Percentiles rank a stretch among this genome's conserved stretches.
Conservation (phyloP, 495 filamentous ascomycete genomes). For the Penicillium alfredii region DNA sequence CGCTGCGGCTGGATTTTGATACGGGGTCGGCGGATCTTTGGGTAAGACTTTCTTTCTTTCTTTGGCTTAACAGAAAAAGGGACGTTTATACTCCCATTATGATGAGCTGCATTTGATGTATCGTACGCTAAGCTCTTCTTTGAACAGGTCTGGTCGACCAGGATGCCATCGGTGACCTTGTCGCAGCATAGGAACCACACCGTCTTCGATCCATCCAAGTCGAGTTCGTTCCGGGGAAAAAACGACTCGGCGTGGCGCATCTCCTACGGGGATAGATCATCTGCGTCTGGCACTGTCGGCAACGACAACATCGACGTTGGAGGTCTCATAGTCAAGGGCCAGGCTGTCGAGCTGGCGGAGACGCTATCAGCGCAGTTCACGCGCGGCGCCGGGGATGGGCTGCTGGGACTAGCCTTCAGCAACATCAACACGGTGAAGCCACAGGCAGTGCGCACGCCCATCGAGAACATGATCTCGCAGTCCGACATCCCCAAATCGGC, state of each 20-base stretch:
- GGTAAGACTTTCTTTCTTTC: constrained; percentile 44
- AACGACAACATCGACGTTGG: constrained; percentile 64
- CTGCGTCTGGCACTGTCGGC: constrained; percentile 64
- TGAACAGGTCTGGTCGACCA: constrained; percentile 55
- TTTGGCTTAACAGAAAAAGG: no score
- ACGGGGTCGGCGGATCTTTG: constrained; percentile 74
- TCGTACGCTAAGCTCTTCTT: no score
- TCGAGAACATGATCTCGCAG: constrained; percentile 72
- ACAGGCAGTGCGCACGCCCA: constrained; percentile 55
- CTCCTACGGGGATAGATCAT: constrained; percentile 66
- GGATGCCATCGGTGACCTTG: constrained; percentile 38
- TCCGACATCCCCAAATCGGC: constrained; percentile 54
- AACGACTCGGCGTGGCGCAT: constrained; percentile 58
- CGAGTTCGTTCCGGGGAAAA: constrained; percentile 52
- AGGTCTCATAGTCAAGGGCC: constrained; percentile 59
- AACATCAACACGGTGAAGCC: constrained; percentile 66
- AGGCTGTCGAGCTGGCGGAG: constrained; percentile 65
- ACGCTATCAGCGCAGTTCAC: constrained; percentile 58
- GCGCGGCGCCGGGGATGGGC: constrained; percentile 58
- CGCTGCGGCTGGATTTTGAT: constrained; percentile 64
- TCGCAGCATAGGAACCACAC: constrained; percentile 40
- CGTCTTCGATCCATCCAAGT: constrained; percentile 51
- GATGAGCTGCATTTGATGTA: no score
- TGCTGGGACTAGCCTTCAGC: constrained; percentile 66
- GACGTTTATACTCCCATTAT: no score